Percentiles rank a stretch among this genome's conserved stretches.
Evolutionary conservation across 805 yeast species (phyloP).

Genomic region (Metschnikowia shivogae): DNA sequence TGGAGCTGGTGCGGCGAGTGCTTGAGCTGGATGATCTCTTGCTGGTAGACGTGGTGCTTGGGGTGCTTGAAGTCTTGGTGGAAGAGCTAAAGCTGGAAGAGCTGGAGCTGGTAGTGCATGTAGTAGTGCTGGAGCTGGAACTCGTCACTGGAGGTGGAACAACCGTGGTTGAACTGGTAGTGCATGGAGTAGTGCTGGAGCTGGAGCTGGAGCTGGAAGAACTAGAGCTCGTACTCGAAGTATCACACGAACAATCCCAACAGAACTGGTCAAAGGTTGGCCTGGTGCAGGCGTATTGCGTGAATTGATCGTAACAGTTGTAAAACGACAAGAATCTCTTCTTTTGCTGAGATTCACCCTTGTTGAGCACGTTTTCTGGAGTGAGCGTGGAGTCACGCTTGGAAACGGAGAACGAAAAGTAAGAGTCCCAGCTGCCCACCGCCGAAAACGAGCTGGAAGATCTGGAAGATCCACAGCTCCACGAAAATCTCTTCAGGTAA

Average conservation of each 20-base stretch:
- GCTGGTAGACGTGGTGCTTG: background rate
- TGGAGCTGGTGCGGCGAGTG: background rate
- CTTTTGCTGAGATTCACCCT: background rate
- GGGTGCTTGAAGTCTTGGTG: background rate
- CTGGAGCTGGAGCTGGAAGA: background rate
- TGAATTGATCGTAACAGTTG: background rate
- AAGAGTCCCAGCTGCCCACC: background rate
- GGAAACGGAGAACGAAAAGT: background rate
- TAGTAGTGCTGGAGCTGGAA: background rate
- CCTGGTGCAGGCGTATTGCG: background rate
- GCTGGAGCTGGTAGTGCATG: background rate
- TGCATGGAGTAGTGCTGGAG: slow-evolving; percentile 1
- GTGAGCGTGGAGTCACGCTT: slow-evolving; percentile 8
- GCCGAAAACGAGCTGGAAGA: background rate
- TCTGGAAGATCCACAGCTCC: background rate
- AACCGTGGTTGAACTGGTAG: background rate
- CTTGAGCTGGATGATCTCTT: background rate
- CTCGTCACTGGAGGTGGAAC: slow-evolving; percentile 1
- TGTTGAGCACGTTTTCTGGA: background rate
- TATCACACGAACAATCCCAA: slow-evolving; percentile 8
- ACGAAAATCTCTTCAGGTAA: slow-evolving; percentile 1
- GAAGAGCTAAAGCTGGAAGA: background rate
- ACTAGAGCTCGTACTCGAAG: background rate
- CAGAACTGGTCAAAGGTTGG: slow-evolving; percentile 7
- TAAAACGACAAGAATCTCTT: slow-evolving; percentile 7